Base-by-base conservation (phyloP, 192 early-diverging fungal species). In the Backusella australiensis region DNA sequence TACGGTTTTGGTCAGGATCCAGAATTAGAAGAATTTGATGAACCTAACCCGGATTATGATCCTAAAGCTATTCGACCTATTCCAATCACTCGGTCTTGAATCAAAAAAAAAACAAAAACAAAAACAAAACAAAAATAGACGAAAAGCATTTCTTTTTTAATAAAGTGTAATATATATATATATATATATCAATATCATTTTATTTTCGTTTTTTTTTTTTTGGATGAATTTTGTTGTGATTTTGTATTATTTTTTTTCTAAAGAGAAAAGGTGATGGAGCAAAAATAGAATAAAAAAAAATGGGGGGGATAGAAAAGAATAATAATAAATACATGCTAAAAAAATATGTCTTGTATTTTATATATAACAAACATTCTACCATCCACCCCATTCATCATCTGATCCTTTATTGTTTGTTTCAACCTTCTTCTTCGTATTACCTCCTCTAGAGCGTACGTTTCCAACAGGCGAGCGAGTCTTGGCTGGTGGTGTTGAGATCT, bases 301-400 rank as follows among this genome's bases (percentile, higher is more conserved):
- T 29, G 19, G 36, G 14, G 14, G 32, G 32, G 32, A 32, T 32
- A 32, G 32, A 32, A 32, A 32, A 32, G 32, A 32, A 41, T 34
- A 39, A 21, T 12, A 14, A 71, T 39, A 41, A 71, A 71, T 26
- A 41, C 21, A 71, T 26, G 34, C 17, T 35, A 21, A 23, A 23
- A 23, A 23, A 41, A 23, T 71, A 41, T 36, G 12, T 41, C 23
- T 74, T 19, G 36, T 42, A 44, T 46, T 42, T 17, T 44, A 44
- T 39, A 39, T 39, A 39, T 44, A 44, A 44, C 26, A 5, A 44
- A 44, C 2, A 23, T 46, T 26, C 70, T 71, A 71, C 70, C 70
- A 71, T 29, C 26, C 42, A 71, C 70, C 26, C 70, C 70, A 71
- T 17, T 71, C 70, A 71, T 71, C 70, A 32, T 71, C 70, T 49